Evolutionary conservation across 140 eudicot genomes (phyloP).

Genomic region (Anethum foeniculum): DNA sequence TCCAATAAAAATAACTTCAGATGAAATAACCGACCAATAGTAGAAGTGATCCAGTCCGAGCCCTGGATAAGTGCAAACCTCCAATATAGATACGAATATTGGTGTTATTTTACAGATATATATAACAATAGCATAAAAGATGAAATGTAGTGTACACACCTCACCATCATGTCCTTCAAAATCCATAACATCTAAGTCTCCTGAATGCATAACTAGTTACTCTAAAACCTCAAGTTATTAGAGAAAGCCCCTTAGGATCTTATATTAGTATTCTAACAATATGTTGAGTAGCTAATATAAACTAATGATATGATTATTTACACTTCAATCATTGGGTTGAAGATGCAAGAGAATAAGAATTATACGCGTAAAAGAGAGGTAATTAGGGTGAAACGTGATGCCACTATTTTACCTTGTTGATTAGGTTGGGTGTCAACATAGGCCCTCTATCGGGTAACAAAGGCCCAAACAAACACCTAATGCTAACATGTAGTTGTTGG

Average conservation of each 20-base stretch:
- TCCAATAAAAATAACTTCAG: background rate
- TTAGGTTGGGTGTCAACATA: too few relatives aligned
- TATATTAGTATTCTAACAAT: too few relatives aligned
- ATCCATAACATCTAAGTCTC: constrained; percentile 31
- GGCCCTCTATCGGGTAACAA: too few relatives aligned
- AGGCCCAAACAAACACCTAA: too few relatives aligned
- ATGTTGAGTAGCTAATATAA: constrained; percentile 29
- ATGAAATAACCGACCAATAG: constrained; percentile 43
- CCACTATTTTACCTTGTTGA: too few relatives aligned
- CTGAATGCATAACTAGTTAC: constrained; percentile 6
- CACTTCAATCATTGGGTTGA: background rate
- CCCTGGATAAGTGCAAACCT: constrained; percentile 70
- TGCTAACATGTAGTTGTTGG: too few relatives aligned
- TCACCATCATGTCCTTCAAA: constrained; percentile 56
- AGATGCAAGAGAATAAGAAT: background rate
- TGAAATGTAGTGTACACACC: constrained; percentile 25
- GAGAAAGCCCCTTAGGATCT: too few relatives aligned
- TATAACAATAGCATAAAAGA: background rate
- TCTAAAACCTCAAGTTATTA: too few relatives aligned
- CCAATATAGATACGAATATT: background rate
- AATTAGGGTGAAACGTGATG: background rate
- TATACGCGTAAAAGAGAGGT: background rate
- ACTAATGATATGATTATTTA: constrained; percentile 2
- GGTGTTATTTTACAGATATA: background rate
- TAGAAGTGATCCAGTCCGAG: constrained; percentile 48